Evolutionary conservation across 2,329 filamentous ascomycete genomes (phyloP), one percentile per base, ranked within the genome.

Genomic region (Ascochyta lentis): DNA sequence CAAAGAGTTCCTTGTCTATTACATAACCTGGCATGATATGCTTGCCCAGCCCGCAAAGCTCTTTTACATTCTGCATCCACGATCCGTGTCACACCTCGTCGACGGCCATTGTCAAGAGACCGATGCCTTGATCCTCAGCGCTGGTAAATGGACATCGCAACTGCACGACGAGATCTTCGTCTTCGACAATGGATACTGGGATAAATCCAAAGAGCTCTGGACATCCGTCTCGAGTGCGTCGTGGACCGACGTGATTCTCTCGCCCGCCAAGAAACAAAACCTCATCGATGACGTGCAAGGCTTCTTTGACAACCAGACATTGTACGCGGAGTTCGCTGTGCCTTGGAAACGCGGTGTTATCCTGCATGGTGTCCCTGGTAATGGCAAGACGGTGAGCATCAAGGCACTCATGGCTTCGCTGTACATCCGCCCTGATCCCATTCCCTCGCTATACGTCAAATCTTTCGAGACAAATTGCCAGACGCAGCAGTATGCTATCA

Each of bases 351-450:
- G 79, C 26, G 79, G 79, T 23, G 63, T 81, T 8, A 78, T 80
- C 44, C 72, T 79, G 46, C 70, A 79, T 50, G 86, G 86, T 0
- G 83, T 86, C 0, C 85, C 81, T 1, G 81, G 81, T 1, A 89
- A 89, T 58, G 87, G 87, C 10, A 89, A 89, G 75, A 89, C 87
- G 0, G 86, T 89, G 58, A 84, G 81, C 15, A 86, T 89, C 75
- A 89, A 89, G 74, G 86, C 87, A 0, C 82, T 85, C 52, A 89
- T 89, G 84, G 80, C 86, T 60, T 80, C 79, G 49, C 76, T 89
- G 0, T 84, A 83, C 56, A 69, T 75, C 3, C 78, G 81, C 9
- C 72, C 78, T 16, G 74, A 81, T 0, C 76, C 81, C 0, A 74
- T 89, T 1, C 84, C 85, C 0, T 84, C 82, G 0, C 64, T 72